Evolutionary conservation across 2,329 filamentous ascomycete genomes (phyloP).

Genomic region (Zasmidium citrigriseum): DNA sequence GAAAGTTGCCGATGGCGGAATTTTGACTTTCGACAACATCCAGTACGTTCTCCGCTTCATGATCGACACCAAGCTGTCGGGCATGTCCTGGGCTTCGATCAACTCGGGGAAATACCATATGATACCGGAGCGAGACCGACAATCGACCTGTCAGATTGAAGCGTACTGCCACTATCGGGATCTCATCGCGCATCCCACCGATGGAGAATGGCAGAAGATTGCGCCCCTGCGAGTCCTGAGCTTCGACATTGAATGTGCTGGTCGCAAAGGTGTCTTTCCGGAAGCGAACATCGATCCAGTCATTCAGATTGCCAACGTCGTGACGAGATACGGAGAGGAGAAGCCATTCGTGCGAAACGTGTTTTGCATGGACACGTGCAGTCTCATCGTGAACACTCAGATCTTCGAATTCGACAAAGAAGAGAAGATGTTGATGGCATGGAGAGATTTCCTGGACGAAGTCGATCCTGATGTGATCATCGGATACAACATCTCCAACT

Average conservation of each 20-base stretch:
- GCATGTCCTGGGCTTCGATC: slow-evolving; percentile 97
- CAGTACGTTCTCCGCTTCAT: slow-evolving; percentile 96
- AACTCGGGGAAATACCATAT: slow-evolving; percentile 72
- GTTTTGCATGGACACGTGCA: slow-evolving; percentile 90
- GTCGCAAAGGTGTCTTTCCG: slow-evolving; percentile 95
- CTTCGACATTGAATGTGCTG: slow-evolving; percentile 98
- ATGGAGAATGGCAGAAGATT: slow-evolving; percentile 98
- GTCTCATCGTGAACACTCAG: slow-evolving; percentile 91
- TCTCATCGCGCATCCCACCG: slow-evolving; percentile 80
- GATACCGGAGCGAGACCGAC: slow-evolving; percentile 64
- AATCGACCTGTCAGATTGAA: slow-evolving; percentile 97
- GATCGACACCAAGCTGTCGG: slow-evolving; percentile 92
- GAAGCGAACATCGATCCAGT: slow-evolving; percentile 90
- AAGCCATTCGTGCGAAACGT: slow-evolving; percentile 97
- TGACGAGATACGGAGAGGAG: slow-evolving; percentile 89
- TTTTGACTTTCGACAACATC: slow-evolving; percentile 93
- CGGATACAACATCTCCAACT: slow-evolving; percentile 98
- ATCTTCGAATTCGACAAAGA: slow-evolving; percentile 81
- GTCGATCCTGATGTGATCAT: slow-evolving; percentile 97
- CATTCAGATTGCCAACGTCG: slow-evolving; percentile 96
- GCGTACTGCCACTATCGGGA: slow-evolving; percentile 80
- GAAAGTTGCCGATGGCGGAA: slow-evolving; percentile 68
- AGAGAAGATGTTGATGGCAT: slow-evolving; percentile 85
- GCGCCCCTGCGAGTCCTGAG: slow-evolving; percentile 89
- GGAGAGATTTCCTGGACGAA: slow-evolving; percentile 85